Evolutionary conservation across 495 filamentous ascomycete genomes (phyloP).

Genomic region (Hyaloscypha bicolor): DNA sequence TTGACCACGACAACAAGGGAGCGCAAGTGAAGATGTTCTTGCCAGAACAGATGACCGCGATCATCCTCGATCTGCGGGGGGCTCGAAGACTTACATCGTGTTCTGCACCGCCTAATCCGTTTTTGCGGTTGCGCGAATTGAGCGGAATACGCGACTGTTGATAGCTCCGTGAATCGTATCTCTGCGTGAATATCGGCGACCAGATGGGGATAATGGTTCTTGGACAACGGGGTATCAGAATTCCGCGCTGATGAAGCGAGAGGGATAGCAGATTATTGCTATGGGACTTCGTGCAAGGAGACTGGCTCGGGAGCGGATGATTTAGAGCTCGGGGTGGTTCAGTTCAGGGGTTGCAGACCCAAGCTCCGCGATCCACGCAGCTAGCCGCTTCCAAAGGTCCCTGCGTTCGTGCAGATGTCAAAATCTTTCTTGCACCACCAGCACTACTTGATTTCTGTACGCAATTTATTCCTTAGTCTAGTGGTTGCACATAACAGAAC

Average conservation of each 20-base stretch:
- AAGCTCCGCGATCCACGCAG: background rate
- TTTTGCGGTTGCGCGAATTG: constrained; percentile 12
- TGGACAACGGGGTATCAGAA: constrained; percentile 4
- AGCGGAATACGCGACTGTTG: constrained; percentile 21
- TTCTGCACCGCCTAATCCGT: constrained; percentile 7
- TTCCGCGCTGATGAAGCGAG: background rate
- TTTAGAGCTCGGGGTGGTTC: background rate
- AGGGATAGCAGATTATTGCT: constrained; percentile 12
- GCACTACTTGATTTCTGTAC: background rate
- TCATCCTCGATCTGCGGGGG: background rate
- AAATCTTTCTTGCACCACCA: no score
- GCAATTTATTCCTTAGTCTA: no score
- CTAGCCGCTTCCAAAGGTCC: background rate
- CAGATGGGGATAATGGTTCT: background rate
- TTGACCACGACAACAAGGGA: background rate
- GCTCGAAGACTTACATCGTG: constrained; percentile 13
- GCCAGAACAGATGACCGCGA: background rate
- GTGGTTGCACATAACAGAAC: background rate
- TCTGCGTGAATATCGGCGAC: background rate
- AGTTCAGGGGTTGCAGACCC: constrained; percentile 1
- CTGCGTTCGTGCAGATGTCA: background rate
- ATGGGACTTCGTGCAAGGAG: background rate
- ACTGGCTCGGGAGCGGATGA: background rate
- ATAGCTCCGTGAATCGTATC: background rate
- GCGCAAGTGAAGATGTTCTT: background rate